Evolutionary conservation across 1,139 yeast genomes (phyloP).

Genomic region (Scheffersomyces lignicola): DNA sequence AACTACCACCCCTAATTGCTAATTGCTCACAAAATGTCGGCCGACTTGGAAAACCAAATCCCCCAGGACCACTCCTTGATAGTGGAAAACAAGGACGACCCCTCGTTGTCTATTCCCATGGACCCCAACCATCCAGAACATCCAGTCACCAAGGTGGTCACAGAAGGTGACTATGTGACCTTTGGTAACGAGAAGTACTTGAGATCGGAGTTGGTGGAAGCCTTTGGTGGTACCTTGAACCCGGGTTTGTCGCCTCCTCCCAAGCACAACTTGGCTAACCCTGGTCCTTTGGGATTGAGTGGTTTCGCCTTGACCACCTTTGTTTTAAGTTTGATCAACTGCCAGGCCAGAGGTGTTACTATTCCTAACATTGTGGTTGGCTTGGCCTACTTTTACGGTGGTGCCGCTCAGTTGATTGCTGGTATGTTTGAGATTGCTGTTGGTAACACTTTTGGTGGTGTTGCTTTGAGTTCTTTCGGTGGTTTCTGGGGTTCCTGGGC

Average conservation of each 20-base stretch:
- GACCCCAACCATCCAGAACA: constrained; percentile 14
- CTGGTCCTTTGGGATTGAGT: constrained; percentile 83
- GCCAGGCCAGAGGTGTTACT: constrained; percentile 35
- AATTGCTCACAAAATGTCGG: constrained; percentile 14
- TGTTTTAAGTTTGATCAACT: constrained; percentile 61
- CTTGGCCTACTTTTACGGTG: constrained; percentile 82
- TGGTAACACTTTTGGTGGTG: constrained; percentile 90
- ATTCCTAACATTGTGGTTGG: constrained; percentile 51
- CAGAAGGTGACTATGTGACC: constrained; percentile 60
- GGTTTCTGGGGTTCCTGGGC: constrained; percentile 89
- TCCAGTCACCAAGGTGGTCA: constrained; percentile 25
- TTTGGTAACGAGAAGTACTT: constrained; percentile 74
- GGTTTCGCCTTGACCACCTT: constrained; percentile 87
- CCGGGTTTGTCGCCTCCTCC: constrained; percentile 69
- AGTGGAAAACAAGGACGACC: constrained; percentile 10
- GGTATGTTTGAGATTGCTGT: constrained; percentile 75
- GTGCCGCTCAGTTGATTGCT: constrained; percentile 71
- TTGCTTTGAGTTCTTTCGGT: constrained; percentile 78
- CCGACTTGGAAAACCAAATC: constrained; percentile 32
- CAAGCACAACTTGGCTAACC: constrained; percentile 75
- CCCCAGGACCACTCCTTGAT: constrained; percentile 23
- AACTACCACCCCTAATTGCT: not conserved
- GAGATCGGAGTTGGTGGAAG: constrained; percentile 57
- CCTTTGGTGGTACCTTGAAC: constrained; percentile 75
- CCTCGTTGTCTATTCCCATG: constrained; percentile 8